Base-by-base conservation (phyloP, 2,329 filamentous ascomycete species). In the Scleromitrula shiraiana region DNA sequence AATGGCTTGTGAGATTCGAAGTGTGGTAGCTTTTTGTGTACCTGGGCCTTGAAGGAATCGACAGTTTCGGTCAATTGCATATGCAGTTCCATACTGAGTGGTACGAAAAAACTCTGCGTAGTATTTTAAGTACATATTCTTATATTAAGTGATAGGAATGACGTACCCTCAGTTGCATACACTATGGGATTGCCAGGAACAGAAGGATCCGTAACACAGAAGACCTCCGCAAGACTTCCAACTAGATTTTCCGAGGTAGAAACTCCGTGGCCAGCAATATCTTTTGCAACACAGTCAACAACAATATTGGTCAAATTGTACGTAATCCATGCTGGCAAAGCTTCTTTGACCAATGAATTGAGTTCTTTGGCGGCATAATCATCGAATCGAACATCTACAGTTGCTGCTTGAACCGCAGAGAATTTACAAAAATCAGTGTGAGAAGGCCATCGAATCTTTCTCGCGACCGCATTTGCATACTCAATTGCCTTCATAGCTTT, bases 41-140 rank as follows among this genome's bases (percentile, higher is more conserved):
- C 74, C 76, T 0, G 84, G 83, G 0, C 85, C 85, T 62, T 89
- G 85, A 1, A 89, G 73, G 58, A 89, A 88, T 4, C 85, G 78
- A 56, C 85, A 88, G 53, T 89, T 89, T 32, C 83, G 78, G 0
- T 84, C 84, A 8, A 89, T 76, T 1, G 80, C 76, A 59, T 88
- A 86, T 50, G 72, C 74, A 64, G 83, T 79, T 5, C 82, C 82
- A 59, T 88, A 88, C 54, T 88, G 82, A 0, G 83, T 88, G 5
- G 81, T 84, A 37, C 76, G 74, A 56, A 85, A 76, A 58, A 88
- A 88, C 62, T 85, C 83, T 84, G 52, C 32, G 15, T 22, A 9
- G 27, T 32, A 39, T 38, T 32, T 46, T 46, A 38, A 49, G 33
- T 17, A 22, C n/a, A 23, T 20, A 12, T 9, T 7, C 15, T 33